Conservation (phyloP, 2,329 filamentous ascomycete genomes). For the Nigrospora sphaerica region DNA sequence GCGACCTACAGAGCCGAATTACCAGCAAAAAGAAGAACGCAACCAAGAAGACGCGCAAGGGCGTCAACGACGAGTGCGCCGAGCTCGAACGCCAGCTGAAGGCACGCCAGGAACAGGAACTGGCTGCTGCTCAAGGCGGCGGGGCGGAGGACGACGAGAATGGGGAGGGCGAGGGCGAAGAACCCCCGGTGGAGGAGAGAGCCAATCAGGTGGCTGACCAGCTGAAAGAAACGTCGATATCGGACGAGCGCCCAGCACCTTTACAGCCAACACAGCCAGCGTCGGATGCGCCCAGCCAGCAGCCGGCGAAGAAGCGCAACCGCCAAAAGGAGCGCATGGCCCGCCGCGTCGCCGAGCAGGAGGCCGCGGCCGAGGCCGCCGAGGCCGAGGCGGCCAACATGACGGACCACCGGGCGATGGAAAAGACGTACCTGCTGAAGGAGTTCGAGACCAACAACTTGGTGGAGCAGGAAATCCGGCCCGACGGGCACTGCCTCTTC, state of each 20-base stretch:
- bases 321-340: slow-evolving; percentile 87
- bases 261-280: slow-evolving; percentile 7
- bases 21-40: slow-evolving; percentile 97
- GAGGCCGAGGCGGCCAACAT: slow-evolving; percentile 68
- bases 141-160: slow-evolving; percentile 7
- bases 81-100: slow-evolving; percentile 59
- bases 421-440: slow-evolving; percentile 62
- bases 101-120: slow-evolving; percentile 59
- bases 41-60: slow-evolving; percentile 76
- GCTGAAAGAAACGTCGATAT: slow-evolving; percentile 9
- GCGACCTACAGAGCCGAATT: slow-evolving; percentile 75
- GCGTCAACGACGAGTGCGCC: slow-evolving; percentile 70
- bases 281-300: slow-evolving; percentile 2
- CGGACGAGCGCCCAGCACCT: slow-evolving; percentile 5
- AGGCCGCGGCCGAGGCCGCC: slow-evolving; percentile 60
- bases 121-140: slow-evolving; percentile 31
- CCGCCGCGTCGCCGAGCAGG: slow-evolving; percentile 77
- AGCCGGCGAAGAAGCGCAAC: slow-evolving; percentile 65
- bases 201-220: slow-evolving; percentile 12
- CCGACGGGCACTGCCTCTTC: slow-evolving; percentile 94
- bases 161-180: slow-evolving; percentile 14
- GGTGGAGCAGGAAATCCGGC: slow-evolving; percentile 69
- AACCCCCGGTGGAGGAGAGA: slow-evolving; percentile 5
- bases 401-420: slow-evolving; percentile 64
- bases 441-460: slow-evolving; percentile 59